A percentile compares a stretch with the other conserved stretches of the same genome.
phyloP scores from a whole-genome alignment of 306 rosid species.

The Mucuna pruriens region DNA sequence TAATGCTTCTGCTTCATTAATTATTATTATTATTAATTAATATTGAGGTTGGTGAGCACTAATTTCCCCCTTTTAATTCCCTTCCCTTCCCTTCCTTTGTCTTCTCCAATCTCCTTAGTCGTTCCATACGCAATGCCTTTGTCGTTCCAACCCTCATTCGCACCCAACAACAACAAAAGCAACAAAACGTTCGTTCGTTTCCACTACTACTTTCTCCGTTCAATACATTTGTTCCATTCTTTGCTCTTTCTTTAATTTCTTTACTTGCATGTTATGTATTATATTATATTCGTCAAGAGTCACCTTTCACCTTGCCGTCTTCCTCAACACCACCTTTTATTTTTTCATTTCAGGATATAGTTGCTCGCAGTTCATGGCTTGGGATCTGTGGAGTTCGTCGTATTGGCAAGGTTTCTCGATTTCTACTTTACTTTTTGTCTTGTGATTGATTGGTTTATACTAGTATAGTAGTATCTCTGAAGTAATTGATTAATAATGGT shows the following conservation, averaged over 20 bases:
- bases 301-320: neutral
- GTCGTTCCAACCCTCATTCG: neutral
- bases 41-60: constrained; percentile 30
- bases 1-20: constrained; percentile 34
- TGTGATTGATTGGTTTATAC: neutral
- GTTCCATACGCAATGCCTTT: neutral
- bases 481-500: neutral
- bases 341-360: constrained; percentile 53
- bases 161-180: neutral
- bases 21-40: constrained; percentile 16
- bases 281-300: neutral
- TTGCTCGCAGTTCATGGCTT: constrained; percentile 56
- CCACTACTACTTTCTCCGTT: neutral
- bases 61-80: neutral
- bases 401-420: constrained; percentile 57
- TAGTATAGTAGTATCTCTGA: neutral
- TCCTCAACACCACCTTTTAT: neutral
- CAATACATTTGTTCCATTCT: neutral
- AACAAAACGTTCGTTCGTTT: neutral
- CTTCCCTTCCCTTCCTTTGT: neutral
- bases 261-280: neutral
- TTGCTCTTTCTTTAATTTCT: neutral
- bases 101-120: neutral
- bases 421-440: neutral
- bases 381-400: constrained; percentile 72